phyloP scores from a whole-genome alignment of 73 alveolate species.

The Paramecium bursaria region DNA sequence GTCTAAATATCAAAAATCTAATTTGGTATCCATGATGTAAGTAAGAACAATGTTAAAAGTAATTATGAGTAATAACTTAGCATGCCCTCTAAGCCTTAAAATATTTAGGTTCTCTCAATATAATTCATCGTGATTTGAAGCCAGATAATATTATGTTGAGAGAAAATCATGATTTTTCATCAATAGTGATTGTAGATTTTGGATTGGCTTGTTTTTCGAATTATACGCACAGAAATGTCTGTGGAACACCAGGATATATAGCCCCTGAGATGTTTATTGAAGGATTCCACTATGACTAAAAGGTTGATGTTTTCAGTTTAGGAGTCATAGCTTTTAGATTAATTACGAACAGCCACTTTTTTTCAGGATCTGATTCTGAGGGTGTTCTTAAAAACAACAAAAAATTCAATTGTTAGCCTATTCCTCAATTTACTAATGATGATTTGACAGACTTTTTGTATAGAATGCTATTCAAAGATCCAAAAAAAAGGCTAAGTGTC shows the following conservation, averaged over 20 bases:
- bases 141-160: constrained; percentile 70
- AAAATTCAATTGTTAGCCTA: neutral
- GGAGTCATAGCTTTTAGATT: constrained; percentile 75
- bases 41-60: neutral
- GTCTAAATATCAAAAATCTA: neutral
- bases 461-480: constrained; percentile 72
- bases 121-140: constrained; percentile 78
- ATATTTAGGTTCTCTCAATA: constrained; percentile 60
- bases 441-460: constrained; percentile 74
- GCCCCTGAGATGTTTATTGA: constrained; percentile 93
- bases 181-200: constrained; percentile 57
- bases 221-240: constrained; percentile 78
- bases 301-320: constrained; percentile 92
- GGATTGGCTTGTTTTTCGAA: constrained; percentile 64
- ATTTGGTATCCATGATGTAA: neutral
- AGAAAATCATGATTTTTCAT: constrained; percentile 14
- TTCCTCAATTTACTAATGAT: neutral
- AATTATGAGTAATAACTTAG: neutral
- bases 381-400: constrained; percentile 21
- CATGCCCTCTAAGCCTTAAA: constrained; percentile 42
- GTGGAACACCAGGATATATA: constrained; percentile 95
- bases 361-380: neutral
- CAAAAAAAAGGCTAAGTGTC: constrained; percentile 73
- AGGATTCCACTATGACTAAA: constrained; percentile 80
- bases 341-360: constrained; percentile 51